Base-by-base conservation (phyloP, 768 basidiomycete species). In the Leccinum incarnatum region DNA sequence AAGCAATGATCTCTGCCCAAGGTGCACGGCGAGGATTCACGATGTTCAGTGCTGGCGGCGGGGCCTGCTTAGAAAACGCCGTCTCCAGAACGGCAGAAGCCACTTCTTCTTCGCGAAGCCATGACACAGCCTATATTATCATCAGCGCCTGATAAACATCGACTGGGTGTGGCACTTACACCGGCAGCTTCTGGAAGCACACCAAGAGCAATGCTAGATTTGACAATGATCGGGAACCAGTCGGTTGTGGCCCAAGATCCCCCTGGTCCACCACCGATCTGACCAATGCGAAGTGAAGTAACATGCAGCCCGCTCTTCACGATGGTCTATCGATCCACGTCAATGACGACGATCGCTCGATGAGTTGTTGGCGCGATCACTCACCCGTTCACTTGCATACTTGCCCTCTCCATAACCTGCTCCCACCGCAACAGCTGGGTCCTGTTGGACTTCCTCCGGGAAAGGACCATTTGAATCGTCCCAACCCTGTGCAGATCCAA, bases 361-460 rank as follows among this genome's bases (percentile, higher is more conserved):
- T 7, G 9, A n/a, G 3, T 25, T 17, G 3, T 37, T 37, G 15
- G 15, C 3, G 36, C 15, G 19, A 47, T 9, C 10, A 62, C 76
- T 19, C 48, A 75, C 72, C 50, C 75, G 63, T 65, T 82, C 80
- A 0, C 75, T 61, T 5, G 75, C 60, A 58, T 77, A 82, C 64
- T 84, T 84, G 1, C 72, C 67, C 56, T 81, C 80, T 12, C 78
- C 73, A 51, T 83, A 83, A 0, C 82, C 82, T 15, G 56, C 61
- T 2, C 79, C 78, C 3, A 73, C 54, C 1, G 79, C 75, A n/a
- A 74, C 62, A 3, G 62, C 57, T 0, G 76, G 64, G 21, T 78
- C 71, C 0, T 65, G 57, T 1, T 74, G 52, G 0, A 72, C 64
- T 23, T 74, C 74, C 57, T 80, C 76, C 2, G 77, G 75, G 62